Evolutionary conservation across 2,329 filamentous ascomycete species (phyloP).

Genomic region (Curvularia hawaiiensis): DNA sequence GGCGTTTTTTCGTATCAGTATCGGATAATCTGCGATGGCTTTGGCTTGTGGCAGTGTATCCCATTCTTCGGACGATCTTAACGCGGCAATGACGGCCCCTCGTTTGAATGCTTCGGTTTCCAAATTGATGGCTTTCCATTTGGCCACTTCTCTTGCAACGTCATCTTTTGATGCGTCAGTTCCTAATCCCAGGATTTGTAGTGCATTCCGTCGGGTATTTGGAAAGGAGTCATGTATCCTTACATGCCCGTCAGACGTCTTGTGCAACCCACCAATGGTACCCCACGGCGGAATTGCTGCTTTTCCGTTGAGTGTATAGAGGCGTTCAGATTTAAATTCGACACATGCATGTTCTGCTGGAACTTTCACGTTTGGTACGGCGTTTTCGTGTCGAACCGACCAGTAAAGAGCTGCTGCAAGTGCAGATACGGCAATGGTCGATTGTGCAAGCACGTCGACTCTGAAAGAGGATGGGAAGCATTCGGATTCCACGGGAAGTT

Average conservation of each 20-base stretch:
- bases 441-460: slow-evolving; percentile 59
- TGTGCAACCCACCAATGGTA: slow-evolving; percentile 58
- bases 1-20: slow-evolving; percentile 49
- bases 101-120: slow-evolving; percentile 52
- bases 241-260: slow-evolving; percentile 58
- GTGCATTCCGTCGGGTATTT: slow-evolving; percentile 55
- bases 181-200: slow-evolving; percentile 52
- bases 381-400: slow-evolving; percentile 36
- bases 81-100: slow-evolving; percentile 55
- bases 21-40: slow-evolving; percentile 54
- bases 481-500: slow-evolving; percentile 27
- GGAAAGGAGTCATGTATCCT: slow-evolving; percentile 62
- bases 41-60: slow-evolving; percentile 55
- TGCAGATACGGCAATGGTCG: slow-evolving; percentile 58
- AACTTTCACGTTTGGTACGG: slow-evolving; percentile 50
- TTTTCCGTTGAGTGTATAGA: slow-evolving; percentile 54
- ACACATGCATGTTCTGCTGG: slow-evolving; percentile 53
- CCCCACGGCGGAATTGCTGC: slow-evolving; percentile 46
- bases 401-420: slow-evolving; percentile 57
- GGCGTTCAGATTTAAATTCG: slow-evolving; percentile 60
- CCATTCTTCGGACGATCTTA: slow-evolving; percentile 59
- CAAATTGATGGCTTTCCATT: slow-evolving; percentile 55
- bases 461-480: slow-evolving; percentile 60
- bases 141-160: slow-evolving; percentile 46
- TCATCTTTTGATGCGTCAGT: slow-evolving; percentile 44